Conservation (phyloP, 2,329 filamentous ascomycete genomes). For the Pestalotiopsis sp. region DNA sequence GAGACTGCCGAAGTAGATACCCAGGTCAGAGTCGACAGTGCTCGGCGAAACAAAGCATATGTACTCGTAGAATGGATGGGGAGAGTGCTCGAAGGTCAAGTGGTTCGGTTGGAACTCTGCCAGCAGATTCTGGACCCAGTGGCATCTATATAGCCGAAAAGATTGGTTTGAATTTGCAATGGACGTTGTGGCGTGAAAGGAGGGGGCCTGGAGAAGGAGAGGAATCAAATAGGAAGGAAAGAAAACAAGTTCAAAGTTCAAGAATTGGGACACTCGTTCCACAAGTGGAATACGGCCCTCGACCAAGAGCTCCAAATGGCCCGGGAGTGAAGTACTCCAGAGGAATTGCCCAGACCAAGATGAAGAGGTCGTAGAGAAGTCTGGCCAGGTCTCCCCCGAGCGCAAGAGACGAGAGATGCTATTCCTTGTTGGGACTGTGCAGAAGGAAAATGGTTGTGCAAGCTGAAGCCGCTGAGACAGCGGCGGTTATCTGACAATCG, state of each 20-base stretch:
- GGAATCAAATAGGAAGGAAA: neutral
- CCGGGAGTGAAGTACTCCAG: constrained; percentile 17
- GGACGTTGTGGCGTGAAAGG: neutral
- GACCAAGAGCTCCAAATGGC: constrained; percentile 23
- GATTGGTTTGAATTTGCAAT: neutral
- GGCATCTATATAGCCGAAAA: constrained; percentile 37
- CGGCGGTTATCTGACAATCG: constrained; percentile 26
- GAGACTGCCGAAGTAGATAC: neutral
- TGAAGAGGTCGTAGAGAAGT: constrained; percentile 23
- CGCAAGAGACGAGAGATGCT: constrained; percentile 24
- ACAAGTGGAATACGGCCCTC: constrained; percentile 27
- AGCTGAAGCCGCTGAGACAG: constrained; percentile 32
- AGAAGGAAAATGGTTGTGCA: constrained; percentile 28
- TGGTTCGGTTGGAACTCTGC: neutral
- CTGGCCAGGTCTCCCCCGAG: constrained; percentile 21
- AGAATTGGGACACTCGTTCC: constrained; percentile 24
- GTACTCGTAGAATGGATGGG: neutral
- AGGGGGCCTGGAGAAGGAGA: neutral
- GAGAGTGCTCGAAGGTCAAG: neutral
- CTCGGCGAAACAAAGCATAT: neutral
- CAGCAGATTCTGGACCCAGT: neutral
- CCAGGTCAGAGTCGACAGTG: neutral
- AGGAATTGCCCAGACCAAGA: constrained; percentile 29
- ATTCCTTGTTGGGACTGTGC: constrained; percentile 27
- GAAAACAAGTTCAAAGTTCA: constrained; percentile 20